These are phyloP conservation scores for Leucogyrophana mollusca DNA, from an alignment of 768 basidiomycete species.

Conservation along the genomic window DNA sequence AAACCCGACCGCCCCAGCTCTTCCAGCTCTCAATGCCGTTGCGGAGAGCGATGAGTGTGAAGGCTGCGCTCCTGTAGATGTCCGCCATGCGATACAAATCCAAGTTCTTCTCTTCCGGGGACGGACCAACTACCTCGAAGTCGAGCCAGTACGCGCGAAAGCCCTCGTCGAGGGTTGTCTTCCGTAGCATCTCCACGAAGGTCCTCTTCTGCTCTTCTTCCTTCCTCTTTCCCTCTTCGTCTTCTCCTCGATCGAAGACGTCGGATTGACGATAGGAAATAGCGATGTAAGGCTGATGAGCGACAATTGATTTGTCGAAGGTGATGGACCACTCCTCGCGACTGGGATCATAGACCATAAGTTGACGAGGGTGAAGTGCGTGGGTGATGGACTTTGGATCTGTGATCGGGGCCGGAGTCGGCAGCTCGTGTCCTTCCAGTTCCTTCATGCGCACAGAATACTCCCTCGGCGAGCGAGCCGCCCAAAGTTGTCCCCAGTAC, in stretches of 20 bases:
- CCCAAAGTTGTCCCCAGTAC: constrained; percentile 23
- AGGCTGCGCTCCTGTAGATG: constrained; percentile 11
- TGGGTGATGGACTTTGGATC: constrained; percentile 5
- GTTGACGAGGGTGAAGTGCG: constrained; percentile 11
- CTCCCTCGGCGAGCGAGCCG: constrained; percentile 18
- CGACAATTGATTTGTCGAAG: constrained; percentile 4
- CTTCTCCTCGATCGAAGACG: constrained; percentile 7
- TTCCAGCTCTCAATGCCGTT: constrained; percentile 7
- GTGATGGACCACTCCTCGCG: constrained; percentile 6
- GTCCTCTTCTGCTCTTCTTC: constrained; percentile 3
- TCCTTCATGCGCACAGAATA: constrained; percentile 14
- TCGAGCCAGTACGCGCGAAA: constrained; percentile 18
- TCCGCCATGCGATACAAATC: constrained; percentile 19
- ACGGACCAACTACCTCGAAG: constrained; percentile 15
- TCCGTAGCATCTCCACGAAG: constrained; percentile 10
- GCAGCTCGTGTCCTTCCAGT: constrained; percentile 3
- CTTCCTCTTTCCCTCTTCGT: neutral
- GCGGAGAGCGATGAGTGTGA: constrained; percentile 13
- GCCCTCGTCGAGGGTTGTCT: neutral
- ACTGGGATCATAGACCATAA: constrained; percentile 3
- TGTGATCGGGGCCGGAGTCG: neutral
- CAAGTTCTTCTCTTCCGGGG: constrained; percentile 12
- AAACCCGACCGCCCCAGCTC: constrained; percentile 17
- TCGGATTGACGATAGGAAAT: constrained; percentile 15
- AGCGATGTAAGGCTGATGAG: constrained; percentile 9